A percentile compares a stretch with the other conserved stretches of the same genome.
phyloP scores from a whole-genome alignment of 2,329 filamentous ascomycete genomes.

The Pyricularia grisea region DNA sequence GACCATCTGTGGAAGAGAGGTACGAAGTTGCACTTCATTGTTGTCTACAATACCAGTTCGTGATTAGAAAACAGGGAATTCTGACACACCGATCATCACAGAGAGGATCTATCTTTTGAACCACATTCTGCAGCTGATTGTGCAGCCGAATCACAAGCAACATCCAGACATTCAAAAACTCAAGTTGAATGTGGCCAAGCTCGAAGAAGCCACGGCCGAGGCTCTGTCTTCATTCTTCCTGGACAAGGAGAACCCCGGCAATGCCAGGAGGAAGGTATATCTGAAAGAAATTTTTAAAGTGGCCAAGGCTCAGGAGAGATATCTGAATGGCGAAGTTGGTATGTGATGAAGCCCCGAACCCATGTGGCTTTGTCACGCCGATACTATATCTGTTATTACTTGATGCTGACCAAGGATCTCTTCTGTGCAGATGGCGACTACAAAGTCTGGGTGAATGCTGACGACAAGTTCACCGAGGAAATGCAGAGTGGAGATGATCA shows the following conservation, averaged over 20 bases:
- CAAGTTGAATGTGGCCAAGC: conserved; percentile 40
- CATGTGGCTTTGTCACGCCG: background rate
- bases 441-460: conserved; percentile 39
- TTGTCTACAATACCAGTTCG: conserved; percentile 6
- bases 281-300: conserved; percentile 54
- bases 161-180: conserved; percentile 43
- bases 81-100: conserved; percentile 16
- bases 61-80: background rate
- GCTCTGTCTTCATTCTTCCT: conserved; percentile 48
- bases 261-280: conserved; percentile 43
- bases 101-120: conserved; percentile 50
- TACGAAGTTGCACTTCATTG: conserved; percentile 22
- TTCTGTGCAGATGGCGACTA: conserved; percentile 31
- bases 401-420: background rate
- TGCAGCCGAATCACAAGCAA: conserved; percentile 38
- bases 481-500: conserved; percentile 39
- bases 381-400: no score
- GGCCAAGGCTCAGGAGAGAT: conserved; percentile 46
- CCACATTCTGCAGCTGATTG: conserved; percentile 50
- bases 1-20: conserved; percentile 63
- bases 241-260: conserved; percentile 43
- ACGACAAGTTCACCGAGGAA: conserved; percentile 39
- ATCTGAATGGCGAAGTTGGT: conserved; percentile 48
- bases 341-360: conserved; percentile 12
- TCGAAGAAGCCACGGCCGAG: conserved; percentile 50